Base-by-base conservation (phyloP, 1,284 basidiomycete genomes). In the Psilocybe mexicana region DNA sequence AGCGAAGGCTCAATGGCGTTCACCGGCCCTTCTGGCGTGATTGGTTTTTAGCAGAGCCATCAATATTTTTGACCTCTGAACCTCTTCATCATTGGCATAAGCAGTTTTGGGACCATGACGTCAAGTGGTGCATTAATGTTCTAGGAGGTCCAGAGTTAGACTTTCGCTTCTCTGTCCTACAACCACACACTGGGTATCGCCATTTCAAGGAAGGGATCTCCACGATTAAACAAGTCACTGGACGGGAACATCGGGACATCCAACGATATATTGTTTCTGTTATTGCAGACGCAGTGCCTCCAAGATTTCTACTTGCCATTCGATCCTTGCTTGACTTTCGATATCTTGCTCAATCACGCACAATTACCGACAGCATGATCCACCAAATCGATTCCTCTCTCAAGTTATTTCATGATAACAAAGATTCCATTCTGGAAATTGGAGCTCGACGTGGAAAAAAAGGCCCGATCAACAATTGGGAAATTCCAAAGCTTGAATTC, bases 41-140 rank as follows among this genome's bases (percentile, higher is more conserved):
- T 52, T 74, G 66, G 66, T 36, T 64, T 3, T 35, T 69, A 2
- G 61, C 70, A 2, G 61, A 70, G 12, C 71, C 70, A n/a, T 60
- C 59, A 7, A 45, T 35, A 0, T 72, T 74, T 51, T 59, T 72
- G 1, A 68, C 65, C 2, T 65, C 64, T 0, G 67, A 73, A 48
- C 61, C 66, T n/a, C 63, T 74, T 3, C 72, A 74, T 50, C 65
- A 69, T 47, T 69, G 66, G 67, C 67, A 72, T 52, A 74, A 70
- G 46, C 25, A 57, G 11, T 72, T 70, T 49, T 70, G 57, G 47
- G 70, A 74, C 43, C 70, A 73, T 52, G 62, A 68, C 45, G 25
- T 59, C 3, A 66, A 69, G 52, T 74, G 71, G 71, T 65, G 61
- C 50, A 65, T 69, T 14, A 48, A 57, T 14, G 61, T 59, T n/a